These are phyloP conservation scores for Globisporangium spinosum DNA, from an alignment of 352 stramenopile species.

Conservation along the genomic window DNA sequence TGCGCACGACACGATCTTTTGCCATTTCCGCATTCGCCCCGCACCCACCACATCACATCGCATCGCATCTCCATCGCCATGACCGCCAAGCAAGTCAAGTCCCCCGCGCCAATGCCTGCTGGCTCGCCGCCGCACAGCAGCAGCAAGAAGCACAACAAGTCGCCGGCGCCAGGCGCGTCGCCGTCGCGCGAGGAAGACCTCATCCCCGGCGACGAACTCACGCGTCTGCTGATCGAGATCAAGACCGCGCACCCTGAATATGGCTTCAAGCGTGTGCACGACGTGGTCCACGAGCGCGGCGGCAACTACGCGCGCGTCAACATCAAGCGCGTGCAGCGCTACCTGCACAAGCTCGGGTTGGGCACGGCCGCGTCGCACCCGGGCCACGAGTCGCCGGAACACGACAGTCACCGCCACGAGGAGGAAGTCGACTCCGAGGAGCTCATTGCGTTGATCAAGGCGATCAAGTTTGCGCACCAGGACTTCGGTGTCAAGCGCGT, in stretches of 20 bases:
- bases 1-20: neutral
- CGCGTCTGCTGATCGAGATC: conserved; percentile 34
- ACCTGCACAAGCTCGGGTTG: conserved; percentile 29
- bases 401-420: conserved; percentile 15
- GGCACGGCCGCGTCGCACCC: conserved; percentile 10
- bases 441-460: conserved; percentile 81
- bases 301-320: conserved; percentile 31
- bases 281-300: conserved; percentile 28
- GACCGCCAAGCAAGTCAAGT: conserved; percentile 15
- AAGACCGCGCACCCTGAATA: conserved; percentile 38
- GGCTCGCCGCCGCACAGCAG: conserved; percentile 7
- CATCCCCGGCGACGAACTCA: conserved; percentile 30
- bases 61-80: neutral
- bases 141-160: conserved; percentile 11
- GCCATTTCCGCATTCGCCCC: conserved; percentile 9
- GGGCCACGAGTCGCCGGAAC: conserved; percentile 23
- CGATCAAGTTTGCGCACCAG: conserved; percentile 84
- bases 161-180: conserved; percentile 10
- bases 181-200: conserved; percentile 14
- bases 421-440: conserved; percentile 59
- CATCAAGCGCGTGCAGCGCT: conserved; percentile 36
- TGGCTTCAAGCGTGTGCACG: conserved; percentile 33
- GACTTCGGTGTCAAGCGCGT: conserved; percentile 83
- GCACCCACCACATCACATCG: neutral
- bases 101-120: neutral